phyloP scores from a whole-genome alignment of 768 basidiomycete genomes.

The Xerocomellus amylosporus region DNA sequence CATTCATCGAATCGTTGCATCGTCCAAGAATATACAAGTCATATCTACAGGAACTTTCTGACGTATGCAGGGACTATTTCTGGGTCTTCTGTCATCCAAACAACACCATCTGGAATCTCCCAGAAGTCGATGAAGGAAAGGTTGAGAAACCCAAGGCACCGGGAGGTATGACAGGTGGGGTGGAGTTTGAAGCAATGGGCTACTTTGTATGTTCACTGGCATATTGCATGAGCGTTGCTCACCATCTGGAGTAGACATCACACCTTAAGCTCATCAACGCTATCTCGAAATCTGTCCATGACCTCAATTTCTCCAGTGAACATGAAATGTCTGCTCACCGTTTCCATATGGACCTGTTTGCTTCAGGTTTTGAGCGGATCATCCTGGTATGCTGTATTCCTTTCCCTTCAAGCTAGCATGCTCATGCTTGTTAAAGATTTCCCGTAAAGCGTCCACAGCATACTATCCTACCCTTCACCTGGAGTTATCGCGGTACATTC shows the following conservation, averaged over 20 bases:
- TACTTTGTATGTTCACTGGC: slow-evolving; percentile 71
- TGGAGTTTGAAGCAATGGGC: slow-evolving; percentile 95
- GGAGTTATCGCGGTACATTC: slow-evolving; percentile 86
- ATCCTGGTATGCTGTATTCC: slow-evolving; percentile 59
- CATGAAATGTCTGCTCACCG: slow-evolving; percentile 74
- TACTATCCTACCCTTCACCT: slow-evolving; percentile 96
- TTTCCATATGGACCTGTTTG: slow-evolving; percentile 85
- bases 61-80: slow-evolving; percentile 90
- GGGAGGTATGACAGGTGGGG: slow-evolving; percentile 97
- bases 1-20: slow-evolving; percentile 74
- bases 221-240: slow-evolving; percentile 8
- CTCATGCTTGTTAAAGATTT: slow-evolving; percentile 53
- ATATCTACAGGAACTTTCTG: slow-evolving; percentile 80
- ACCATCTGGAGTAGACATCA: slow-evolving; percentile 54
- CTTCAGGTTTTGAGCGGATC: slow-evolving; percentile 88
- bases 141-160: slow-evolving; percentile 93
- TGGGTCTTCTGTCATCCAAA: slow-evolving; percentile 97
- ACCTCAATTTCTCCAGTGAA: slow-evolving; percentile 62
- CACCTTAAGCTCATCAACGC: slow-evolving; percentile 88
- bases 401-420: neutral
- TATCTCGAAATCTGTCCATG: slow-evolving; percentile 62
- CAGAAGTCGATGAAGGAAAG: slow-evolving; percentile 76
- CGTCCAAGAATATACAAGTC: slow-evolving; percentile 72
- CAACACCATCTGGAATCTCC: slow-evolving; percentile 86
- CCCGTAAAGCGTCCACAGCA: slow-evolving; percentile 89